A percentile compares a stretch with the other conserved stretches of the same genome.
Evolutionary conservation across 1,284 basidiomycete species (phyloP).

Genomic region (Tremellales sp.): DNA sequence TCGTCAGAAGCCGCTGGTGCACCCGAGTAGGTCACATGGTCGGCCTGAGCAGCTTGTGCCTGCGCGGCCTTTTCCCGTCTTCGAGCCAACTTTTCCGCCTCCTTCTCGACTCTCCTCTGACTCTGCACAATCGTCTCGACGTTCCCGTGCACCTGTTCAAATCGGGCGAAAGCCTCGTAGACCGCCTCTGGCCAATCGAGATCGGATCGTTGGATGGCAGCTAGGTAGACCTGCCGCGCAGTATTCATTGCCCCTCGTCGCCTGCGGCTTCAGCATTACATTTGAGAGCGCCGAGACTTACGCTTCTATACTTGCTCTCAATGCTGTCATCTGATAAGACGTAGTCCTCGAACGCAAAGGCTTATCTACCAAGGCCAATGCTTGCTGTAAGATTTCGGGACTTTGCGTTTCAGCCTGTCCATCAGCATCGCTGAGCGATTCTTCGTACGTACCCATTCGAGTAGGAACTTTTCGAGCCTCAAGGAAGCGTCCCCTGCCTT

Average conservation of each 20-base stretch:
- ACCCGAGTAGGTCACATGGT: too few species aligned
- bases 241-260: slow-evolving; percentile 58
- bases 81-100: slow-evolving; percentile 60
- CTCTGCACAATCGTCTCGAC: slow-evolving; percentile 66
- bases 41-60: too few species aligned
- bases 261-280: slow-evolving; percentile 48
- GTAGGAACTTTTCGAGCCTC: slow-evolving; percentile 74
- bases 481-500: slow-evolving; percentile 57
- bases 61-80: slow-evolving; percentile 69
- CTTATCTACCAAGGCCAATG: slow-evolving; percentile 23
- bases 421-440: slow-evolving; percentile 3
- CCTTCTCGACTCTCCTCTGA: slow-evolving; percentile 63
- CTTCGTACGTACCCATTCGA: slow-evolving; percentile 59
- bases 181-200: slow-evolving; percentile 90
- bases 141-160: slow-evolving; percentile 78
- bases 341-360: slow-evolving; percentile 24
- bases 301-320: slow-evolving; percentile 38
- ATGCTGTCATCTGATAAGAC: slow-evolving; percentile 31
- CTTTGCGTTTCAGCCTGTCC: slow-evolving; percentile 29
- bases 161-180: slow-evolving; percentile 79
- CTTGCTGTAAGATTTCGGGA: slow-evolving; percentile 21
- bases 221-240: slow-evolving; percentile 63
- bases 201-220: slow-evolving; percentile 57
- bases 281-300: slow-evolving; percentile 17
- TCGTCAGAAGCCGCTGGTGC: neutral